Base-by-base conservation (phyloP, 1,139 yeast species). In the Suhomyces wounanorum region DNA sequence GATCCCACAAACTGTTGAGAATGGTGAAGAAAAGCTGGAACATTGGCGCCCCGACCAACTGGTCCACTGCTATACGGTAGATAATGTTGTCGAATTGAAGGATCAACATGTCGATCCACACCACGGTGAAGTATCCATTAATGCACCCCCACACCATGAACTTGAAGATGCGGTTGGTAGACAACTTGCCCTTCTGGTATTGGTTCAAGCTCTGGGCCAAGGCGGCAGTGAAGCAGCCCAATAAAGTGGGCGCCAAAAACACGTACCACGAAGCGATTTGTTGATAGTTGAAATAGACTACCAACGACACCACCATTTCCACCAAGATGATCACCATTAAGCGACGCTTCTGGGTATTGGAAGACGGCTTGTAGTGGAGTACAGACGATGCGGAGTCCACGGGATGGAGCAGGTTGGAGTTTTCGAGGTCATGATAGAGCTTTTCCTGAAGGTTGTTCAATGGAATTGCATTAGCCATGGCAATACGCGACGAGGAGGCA, bases 61-160 rank as follows among this genome's bases (percentile, higher is more conserved):
- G 88, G 61, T 84, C 89, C 2, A 78, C 55, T 3, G 77, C 40
- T 14, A 84, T 75, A 48, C 84, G 66, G 49, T 67, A 60, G 6
- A 70, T 40, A 6, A 67, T 59, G 44, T 65, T 67, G 21, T 75
- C 78, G 36, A 79, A 59, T 10, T 62, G 65, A 1, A 55, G 48
- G n/a, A 80, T 62, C 40, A 84, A 66, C 41, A 75, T 55, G 45
- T 80, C 80, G 42, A 84, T 75, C 89, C 89, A 84, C 30, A 81
- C 63, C 8, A 78, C 79, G 2, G 85, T 79, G 50, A 83, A 66
- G 26, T 75, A 61, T 0, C 88, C 89, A 61, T 83, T 83, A 44
- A 84, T 68, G 14, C 72, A 63, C n/a, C 89, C 89, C 88, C 88
- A 84, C 1, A 78, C 62, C 53, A 75, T 61, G 58, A 84, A 84